Conservation (phyloP, 768 basidiomycete species). For the Termitomyces bulborhizus region DNA sequence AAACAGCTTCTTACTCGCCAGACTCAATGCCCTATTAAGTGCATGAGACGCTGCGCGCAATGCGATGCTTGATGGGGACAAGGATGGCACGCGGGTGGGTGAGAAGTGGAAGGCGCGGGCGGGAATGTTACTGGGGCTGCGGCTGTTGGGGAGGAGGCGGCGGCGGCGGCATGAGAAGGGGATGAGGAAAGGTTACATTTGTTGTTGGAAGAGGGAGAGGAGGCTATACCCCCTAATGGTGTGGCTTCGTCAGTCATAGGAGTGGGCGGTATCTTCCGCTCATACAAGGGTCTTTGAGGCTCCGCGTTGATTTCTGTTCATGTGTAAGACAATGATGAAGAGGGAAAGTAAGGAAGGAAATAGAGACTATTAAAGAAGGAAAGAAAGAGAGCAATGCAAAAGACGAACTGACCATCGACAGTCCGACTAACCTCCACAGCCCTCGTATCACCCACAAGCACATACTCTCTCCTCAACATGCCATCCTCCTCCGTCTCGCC, state of each 20-base stretch:
- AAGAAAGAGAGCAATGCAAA: too few relatives aligned
- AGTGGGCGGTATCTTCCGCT: conserved; percentile 44
- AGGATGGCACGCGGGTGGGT: conserved; percentile 40
- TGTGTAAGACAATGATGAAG: too few relatives aligned
- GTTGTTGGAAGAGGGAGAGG: neutral
- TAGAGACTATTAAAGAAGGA: too few relatives aligned
- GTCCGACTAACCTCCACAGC: conserved; percentile 90
- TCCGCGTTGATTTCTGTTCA: conserved; percentile 56
- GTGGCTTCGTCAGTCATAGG: conserved; percentile 41
- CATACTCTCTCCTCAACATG: conserved; percentile 79
- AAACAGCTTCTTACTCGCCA: conserved; percentile 80
- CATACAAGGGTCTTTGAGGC: conserved; percentile 53
- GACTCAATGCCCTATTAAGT: conserved; percentile 69
- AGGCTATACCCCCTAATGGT: conserved; percentile 15
- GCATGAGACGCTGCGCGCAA: conserved; percentile 67
- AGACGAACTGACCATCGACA: conserved; percentile 69
- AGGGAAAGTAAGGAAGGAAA: neutral
- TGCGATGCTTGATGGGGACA: conserved; percentile 55
- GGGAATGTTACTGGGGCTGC: conserved; percentile 36
- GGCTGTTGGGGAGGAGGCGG: neutral
- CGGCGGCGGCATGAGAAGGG: neutral
- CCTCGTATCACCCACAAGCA: conserved; percentile 84
- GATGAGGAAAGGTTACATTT: neutral
- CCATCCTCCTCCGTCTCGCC: conserved; percentile 85
- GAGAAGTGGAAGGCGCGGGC: conserved; percentile 49